These are phyloP conservation scores for Septoria petroselini DNA, from an alignment of 2,329 filamentous ascomycete genomes.

Conservation along the genomic window DNA sequence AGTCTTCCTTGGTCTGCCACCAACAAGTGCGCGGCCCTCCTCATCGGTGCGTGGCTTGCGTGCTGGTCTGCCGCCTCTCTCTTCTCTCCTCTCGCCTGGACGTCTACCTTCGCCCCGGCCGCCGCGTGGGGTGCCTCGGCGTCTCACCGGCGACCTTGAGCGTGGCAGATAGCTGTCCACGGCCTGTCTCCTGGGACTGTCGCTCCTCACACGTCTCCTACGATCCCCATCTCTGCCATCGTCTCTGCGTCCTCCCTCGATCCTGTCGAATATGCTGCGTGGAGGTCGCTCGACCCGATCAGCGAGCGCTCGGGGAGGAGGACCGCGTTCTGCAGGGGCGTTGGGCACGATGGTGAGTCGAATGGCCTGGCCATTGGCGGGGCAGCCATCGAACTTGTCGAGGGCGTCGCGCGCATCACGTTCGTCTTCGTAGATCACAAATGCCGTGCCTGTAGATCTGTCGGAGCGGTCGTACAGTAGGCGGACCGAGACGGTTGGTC, in stretches of 20 bases:
- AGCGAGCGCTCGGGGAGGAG: conserved; percentile 36
- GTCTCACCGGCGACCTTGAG: conserved; percentile 54
- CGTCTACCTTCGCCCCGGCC: conserved; percentile 50
- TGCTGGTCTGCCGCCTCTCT: conserved; percentile 43
- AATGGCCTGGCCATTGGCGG: conserved; percentile 81
- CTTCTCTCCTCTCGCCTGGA: conserved; percentile 45
- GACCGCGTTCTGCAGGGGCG: conserved; percentile 44
- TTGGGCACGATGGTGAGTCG: conserved; percentile 64
- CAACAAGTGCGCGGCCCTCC: conserved; percentile 44
- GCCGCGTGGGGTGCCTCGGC: conserved; percentile 50
- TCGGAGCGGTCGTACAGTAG: conserved; percentile 84
- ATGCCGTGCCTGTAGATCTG: conserved; percentile 80
- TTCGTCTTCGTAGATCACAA: conserved; percentile 70
- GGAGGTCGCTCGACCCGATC: conserved; percentile 50
- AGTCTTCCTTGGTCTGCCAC: conserved; percentile 70
- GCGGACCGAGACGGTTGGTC: conserved; percentile 64
- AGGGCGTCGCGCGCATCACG: conserved; percentile 73
- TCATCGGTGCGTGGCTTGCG: conserved; percentile 40
- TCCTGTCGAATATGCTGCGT: conserved; percentile 65
- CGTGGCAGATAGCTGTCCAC: conserved; percentile 76
- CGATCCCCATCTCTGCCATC: conserved; percentile 37
- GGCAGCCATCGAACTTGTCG: conserved; percentile 80
- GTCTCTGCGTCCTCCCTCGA: conserved; percentile 40
- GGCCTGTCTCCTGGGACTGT: conserved; percentile 54
- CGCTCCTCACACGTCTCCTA: conserved; percentile 38